Evolutionary conservation across 164 flowering plant species (phyloP).

Genomic region (Magnolia officinalis): DNA sequence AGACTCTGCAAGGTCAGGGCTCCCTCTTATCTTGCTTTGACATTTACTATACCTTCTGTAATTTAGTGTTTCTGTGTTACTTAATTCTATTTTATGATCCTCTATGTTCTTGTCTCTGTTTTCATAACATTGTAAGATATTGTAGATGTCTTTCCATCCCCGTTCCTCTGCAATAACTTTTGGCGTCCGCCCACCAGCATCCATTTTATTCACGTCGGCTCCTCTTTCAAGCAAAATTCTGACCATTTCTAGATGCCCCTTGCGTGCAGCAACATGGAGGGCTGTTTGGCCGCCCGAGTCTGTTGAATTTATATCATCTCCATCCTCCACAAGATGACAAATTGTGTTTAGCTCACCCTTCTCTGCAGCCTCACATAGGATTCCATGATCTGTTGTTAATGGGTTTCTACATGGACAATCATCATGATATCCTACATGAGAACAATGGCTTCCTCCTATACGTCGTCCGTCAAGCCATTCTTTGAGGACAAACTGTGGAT

Average conservation of each 20-base stretch:
- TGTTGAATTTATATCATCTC: slow-evolving; percentile 11
- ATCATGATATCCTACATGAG: slow-evolving; percentile 18
- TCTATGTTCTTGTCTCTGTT: slow-evolving; percentile 18
- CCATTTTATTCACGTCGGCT: slow-evolving; percentile 36
- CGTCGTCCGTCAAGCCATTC: slow-evolving; percentile 32
- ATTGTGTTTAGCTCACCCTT: slow-evolving; percentile 11
- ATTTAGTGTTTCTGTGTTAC: slow-evolving; percentile 21
- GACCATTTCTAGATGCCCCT: slow-evolving; percentile 36
- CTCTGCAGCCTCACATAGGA: slow-evolving; percentile 15
- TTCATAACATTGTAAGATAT: slow-evolving; percentile 30
- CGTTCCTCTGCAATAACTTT: slow-evolving; percentile 41
- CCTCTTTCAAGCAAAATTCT: slow-evolving; percentile 43
- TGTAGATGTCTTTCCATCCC: slow-evolving; percentile 36
- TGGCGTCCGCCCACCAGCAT: slow-evolving; percentile 44
- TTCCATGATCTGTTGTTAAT: slow-evolving; percentile 10
- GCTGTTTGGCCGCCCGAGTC: slow-evolving; percentile 31
- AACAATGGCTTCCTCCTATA: slow-evolving; percentile 10
- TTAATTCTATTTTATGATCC: slow-evolving; percentile 39
- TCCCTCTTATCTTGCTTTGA: slow-evolving; percentile 12
- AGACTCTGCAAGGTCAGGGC: slow-evolving; percentile 2
- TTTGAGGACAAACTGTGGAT: slow-evolving; percentile 23
- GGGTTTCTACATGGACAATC: slow-evolving; percentile 17
- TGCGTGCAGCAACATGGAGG: slow-evolving; percentile 30
- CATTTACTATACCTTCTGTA: slow-evolving; percentile 11
- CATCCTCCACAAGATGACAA: slow-evolving; percentile 7